Evolutionary conservation across 768 basidiomycete genomes (phyloP), one percentile per base, ranked within the genome.

Genomic region (Rhodosporidiobolus sp.): DNA sequence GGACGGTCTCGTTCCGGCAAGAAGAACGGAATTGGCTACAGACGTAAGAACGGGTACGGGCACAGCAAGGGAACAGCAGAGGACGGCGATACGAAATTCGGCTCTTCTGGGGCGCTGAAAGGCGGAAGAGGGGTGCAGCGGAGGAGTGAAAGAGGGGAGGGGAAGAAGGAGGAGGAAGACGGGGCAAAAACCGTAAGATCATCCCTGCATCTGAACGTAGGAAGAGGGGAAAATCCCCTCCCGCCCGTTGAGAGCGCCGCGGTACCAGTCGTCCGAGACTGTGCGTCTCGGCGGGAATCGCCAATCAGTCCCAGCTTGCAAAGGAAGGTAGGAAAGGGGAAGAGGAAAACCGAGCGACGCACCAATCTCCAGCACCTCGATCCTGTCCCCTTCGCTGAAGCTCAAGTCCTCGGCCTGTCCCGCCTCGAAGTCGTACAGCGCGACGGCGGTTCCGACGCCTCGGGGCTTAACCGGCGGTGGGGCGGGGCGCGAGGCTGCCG

Each of bases 201-300:
- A 54, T 4, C 63, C 54, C 63, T 65, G 54, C 64, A 75, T 65
- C 52, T 77, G 72, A 32, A 72, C 77, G 63, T 79, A 79, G 6
- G 71, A 55, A 1, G 60, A 38, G 11, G 83, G 83, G 79, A 83
- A 83, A 64, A 83, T 79, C 56, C 83, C 83, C 4, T 70, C 65
- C 64, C 65, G 61, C 6, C 83, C 82, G 54, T 80, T 77, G 46
- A 81, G 56, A 64, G 78, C 79, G 4, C 83, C 83, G 28, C 80
- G 82, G 80, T 80, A 81, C 83, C 83, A 83, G 69, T 83, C 83
- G 56, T 82, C 82, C 50, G 79, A 76, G 69, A 79, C 81, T 69
- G 62, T 26, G 63, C 17, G 38, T 19, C 34, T 8, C 2, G 28
- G 22, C 28, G 4, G 32, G n/a, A 19, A 16, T 1, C 1, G 43